Base-by-base conservation (phyloP, 2,329 filamentous ascomycete species). In the Dichotomopilus funicola region DNA sequence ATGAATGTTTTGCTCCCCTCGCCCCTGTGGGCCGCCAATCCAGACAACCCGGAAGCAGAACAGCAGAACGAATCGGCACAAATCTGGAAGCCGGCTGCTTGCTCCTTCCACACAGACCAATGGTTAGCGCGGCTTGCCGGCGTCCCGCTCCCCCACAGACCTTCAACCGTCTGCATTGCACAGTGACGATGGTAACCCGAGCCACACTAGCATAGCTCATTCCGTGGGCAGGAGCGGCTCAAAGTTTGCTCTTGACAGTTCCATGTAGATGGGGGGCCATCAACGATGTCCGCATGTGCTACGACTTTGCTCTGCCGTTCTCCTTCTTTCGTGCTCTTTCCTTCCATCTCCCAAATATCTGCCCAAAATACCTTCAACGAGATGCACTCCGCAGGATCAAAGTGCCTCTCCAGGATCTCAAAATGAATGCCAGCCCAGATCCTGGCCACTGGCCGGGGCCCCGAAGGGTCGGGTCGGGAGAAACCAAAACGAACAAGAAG, bases 131-230 rank as follows among this genome's bases (percentile, higher is more conserved):
- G 34, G 5, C 54, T 43, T 48, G 37, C 49, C 40, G 49, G 43
- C 9, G 48, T 56, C 54, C 49, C 49, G 51, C 50, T 46, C 48
- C 35, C n/a, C 6, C 42, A 19, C n/a, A 41, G 36, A 13, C 47
- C n/a, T 7, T 35, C 48, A 49, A 41, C 48, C 38, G 19, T 42
- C 47, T 40, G 33, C 40, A 27, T 27, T 27, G 19, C 19, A 27
- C 19, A 27, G 19, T 27, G 19, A 27, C 19, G 19, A 27, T n/a
- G 19, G 19, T 27, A 27, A 27, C 19, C 19, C 19, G 19, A 27
- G 19, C 19, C 19, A 27, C 19, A 27, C 19, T 27, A 3, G 19
- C 19, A 27, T 27, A 3, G 19, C 19, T 27, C 19, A 3, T 27
- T 27, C 19, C 19, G 19, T 27, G 19, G 19, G 19, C 19, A 27